Evolutionary conservation across 768 basidiomycete genomes (phyloP).

Genomic region (Atractiella rhizophila): DNA sequence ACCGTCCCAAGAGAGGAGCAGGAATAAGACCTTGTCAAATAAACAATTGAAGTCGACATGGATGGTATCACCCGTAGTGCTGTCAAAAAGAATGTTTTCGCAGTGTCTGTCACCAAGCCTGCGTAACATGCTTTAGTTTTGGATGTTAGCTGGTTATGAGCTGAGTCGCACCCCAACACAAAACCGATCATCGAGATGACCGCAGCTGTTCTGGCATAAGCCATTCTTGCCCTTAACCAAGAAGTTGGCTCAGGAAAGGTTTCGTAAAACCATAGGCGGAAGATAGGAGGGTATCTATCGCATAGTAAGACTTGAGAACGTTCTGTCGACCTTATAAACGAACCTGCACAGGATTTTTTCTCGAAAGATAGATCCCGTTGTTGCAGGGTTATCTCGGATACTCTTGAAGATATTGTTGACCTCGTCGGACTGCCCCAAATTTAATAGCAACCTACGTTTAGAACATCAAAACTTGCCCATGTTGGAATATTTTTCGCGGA

Average conservation of each 20-base stretch:
- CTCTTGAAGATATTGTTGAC: conserved; percentile 19
- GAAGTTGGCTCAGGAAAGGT: conserved; percentile 89
- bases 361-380: conserved; percentile 25
- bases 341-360: background rate
- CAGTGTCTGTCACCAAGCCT: conserved; percentile 95
- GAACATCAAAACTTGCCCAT: conserved; percentile 27
- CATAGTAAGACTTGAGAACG: conserved; percentile 15
- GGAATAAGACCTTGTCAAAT: conserved; percentile 56
- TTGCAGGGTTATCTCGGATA: conserved; percentile 30
- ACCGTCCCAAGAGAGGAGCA: background rate
- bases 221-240: conserved; percentile 69
- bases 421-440: conserved; percentile 17
- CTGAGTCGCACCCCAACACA: conserved; percentile 50
- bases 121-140: background rate
- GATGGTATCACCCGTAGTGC: conserved; percentile 61
- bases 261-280: conserved; percentile 92
- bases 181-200: conserved; percentile 99
- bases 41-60: conserved; percentile 97
- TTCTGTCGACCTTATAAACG: conserved; percentile 13
- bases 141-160: too few relatives aligned
- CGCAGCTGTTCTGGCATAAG: conserved; percentile 66
- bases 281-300: conserved; percentile 52
- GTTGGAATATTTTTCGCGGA: conserved; percentile 27
- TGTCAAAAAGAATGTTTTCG: conserved; percentile 85
- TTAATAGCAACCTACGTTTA: background rate